Evolutionary conservation across 192 early-diverging fungal genomes (phyloP).

Genomic region (Chytriomyces sp.): DNA sequence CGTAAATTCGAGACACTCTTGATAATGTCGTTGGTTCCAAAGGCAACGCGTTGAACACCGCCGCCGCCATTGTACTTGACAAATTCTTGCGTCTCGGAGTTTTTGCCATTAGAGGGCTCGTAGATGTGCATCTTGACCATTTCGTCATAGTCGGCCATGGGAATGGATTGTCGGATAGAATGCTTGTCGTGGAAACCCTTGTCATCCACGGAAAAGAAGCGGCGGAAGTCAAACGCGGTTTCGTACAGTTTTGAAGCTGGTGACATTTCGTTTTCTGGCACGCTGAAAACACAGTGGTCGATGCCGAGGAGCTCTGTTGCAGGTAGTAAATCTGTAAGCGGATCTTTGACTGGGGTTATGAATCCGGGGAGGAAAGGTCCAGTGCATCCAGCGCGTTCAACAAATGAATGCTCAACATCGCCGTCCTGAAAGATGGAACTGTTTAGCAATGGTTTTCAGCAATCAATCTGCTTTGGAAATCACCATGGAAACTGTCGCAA

Average conservation of each 20-base stretch:
- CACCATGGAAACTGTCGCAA: slow-evolving; percentile 87
- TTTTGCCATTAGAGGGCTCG: slow-evolving; percentile 92
- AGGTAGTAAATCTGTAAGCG: slow-evolving; percentile 52
- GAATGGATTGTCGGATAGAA: slow-evolving; percentile 90
- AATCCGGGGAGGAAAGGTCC: slow-evolving; percentile 90
- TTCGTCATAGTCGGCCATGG: slow-evolving; percentile 93
- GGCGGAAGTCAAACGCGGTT: slow-evolving; percentile 90
- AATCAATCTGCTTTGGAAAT: background rate
- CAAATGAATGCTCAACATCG: slow-evolving; percentile 95
- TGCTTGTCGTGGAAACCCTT: slow-evolving; percentile 94
- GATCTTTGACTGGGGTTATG: slow-evolving; percentile 41
- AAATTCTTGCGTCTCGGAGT: slow-evolving; percentile 95
- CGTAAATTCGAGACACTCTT: slow-evolving; percentile 78
- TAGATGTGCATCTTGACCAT: slow-evolving; percentile 97
- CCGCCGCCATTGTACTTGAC: slow-evolving; percentile 80
- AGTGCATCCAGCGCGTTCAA: slow-evolving; percentile 80
- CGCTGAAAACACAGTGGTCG: slow-evolving; percentile 96
- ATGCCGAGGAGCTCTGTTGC: slow-evolving; percentile 73
- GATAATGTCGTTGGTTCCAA: slow-evolving; percentile 89
- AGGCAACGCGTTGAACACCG: slow-evolving; percentile 84
- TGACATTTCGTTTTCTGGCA: slow-evolving; percentile 90
- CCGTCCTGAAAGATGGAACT: slow-evolving; percentile 67
- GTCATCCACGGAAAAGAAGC: slow-evolving; percentile 99
- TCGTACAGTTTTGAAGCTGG: slow-evolving; percentile 87
- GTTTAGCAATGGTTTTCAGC: background rate